A percentile compares a stretch with the other conserved stretches of the same genome.
phyloP scores from a whole-genome alignment of 768 basidiomycete genomes.

The Glaciozyma martinii region DNA sequence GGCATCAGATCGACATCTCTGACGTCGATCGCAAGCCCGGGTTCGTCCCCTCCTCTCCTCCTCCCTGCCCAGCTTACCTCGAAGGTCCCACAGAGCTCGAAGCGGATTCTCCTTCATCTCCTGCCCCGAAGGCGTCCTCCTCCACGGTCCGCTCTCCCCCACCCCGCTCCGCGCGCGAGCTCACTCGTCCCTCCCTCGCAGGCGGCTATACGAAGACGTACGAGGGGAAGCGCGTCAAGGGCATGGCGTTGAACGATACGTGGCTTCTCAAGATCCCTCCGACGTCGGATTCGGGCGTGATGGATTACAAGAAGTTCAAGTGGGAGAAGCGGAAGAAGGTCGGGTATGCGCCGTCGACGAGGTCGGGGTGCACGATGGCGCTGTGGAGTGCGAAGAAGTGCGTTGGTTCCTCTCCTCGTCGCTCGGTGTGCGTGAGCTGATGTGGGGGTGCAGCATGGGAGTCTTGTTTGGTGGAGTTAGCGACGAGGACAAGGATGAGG shows the following conservation, averaged over 20 bases:
- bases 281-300: slow-evolving; percentile 35
- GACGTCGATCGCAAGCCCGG: slow-evolving; percentile 65
- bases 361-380: slow-evolving; percentile 81
- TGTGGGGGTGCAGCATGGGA: slow-evolving; percentile 46
- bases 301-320: slow-evolving; percentile 51
- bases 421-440: not conserved
- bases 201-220: slow-evolving; percentile 91
- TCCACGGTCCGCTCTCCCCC: slow-evolving; percentile 52
- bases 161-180: too few relatives aligned
- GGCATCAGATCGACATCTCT: slow-evolving; percentile 66
- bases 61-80: not conserved
- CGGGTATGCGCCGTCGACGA: slow-evolving; percentile 56
- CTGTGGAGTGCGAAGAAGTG: slow-evolving; percentile 54
- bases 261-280: slow-evolving; percentile 60
- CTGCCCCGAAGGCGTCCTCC: slow-evolving; percentile 62
- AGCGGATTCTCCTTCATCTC: slow-evolving; percentile 74
- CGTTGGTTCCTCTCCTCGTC: not conserved
- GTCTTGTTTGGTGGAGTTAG: slow-evolving; percentile 80
- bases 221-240: slow-evolving; percentile 75
- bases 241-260: slow-evolving; percentile 80
- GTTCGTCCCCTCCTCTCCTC: slow-evolving; percentile 42
- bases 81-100: slow-evolving; percentile 34
- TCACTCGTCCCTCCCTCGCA: slow-evolving; percentile 32
- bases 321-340: slow-evolving; percentile 80
- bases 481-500: slow-evolving; percentile 77